These are phyloP conservation scores for Medicago ruthenica DNA, from an alignment of 306 rosid genomes.

Conservation along the genomic window DNA sequence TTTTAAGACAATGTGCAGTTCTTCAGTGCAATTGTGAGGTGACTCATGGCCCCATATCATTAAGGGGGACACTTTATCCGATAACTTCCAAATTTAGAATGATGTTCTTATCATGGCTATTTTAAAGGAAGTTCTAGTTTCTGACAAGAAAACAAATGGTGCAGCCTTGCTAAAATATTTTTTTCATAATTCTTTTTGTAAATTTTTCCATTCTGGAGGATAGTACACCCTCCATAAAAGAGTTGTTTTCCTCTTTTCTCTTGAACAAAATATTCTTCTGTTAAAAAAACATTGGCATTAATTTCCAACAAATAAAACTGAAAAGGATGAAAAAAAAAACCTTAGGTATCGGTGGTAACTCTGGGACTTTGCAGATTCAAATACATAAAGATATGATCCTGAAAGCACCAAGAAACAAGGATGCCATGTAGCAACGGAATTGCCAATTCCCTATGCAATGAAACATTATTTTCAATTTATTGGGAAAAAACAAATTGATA, in stretches of 20 bases:
- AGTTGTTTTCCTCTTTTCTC: not conserved
- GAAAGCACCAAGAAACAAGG: conserved; percentile 84
- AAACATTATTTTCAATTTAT: conserved; percentile 24
- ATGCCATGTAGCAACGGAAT: conserved; percentile 94
- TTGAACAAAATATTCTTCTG: not conserved
- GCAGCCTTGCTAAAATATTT: not conserved
- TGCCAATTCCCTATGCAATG: conserved; percentile 84
- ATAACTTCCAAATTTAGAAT: not conserved
- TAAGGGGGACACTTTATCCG: not conserved
- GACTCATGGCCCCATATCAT: not conserved
- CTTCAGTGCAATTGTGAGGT: not conserved
- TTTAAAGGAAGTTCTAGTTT: conserved; percentile 1
- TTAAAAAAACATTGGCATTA: not conserved
- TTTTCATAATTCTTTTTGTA: not conserved
- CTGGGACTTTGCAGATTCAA: conserved; percentile 78
- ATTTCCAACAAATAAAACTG: conserved; percentile 29
- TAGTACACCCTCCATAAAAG: conserved; percentile 14
- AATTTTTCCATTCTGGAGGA: not conserved
- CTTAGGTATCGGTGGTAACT: conserved; percentile 81
- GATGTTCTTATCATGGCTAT: conserved; percentile 10
- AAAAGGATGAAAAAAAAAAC: conserved; percentile 46
- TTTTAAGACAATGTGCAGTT: conserved; percentile 8
- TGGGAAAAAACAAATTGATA: conserved; percentile 20
- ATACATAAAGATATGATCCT: conserved; percentile 73
- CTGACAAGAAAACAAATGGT: not conserved